A percentile compares a stretch with the other conserved stretches of the same genome.
Conservation (phyloP, 352 stramenopile genomes). For the Halophytophthora batemanensis region DNA sequence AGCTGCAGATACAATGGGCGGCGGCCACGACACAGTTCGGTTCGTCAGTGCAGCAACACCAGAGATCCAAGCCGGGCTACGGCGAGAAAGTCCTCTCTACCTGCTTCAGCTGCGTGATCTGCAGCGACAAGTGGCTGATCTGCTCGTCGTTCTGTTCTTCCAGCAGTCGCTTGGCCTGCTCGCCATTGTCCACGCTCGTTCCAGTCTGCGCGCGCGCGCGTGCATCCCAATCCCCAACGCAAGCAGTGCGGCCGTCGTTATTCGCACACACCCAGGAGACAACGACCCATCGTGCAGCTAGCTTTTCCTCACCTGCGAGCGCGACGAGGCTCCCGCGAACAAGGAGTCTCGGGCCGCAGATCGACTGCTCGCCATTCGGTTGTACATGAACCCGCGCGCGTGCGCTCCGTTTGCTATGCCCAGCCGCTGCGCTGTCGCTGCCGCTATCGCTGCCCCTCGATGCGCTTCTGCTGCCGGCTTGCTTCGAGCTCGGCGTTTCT, state of each 20-base stretch:
- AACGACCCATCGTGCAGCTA: background rate
- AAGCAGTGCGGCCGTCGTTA: too few relatives aligned
- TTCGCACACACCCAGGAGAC: slow-evolving; percentile 1
- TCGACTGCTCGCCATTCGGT: slow-evolving; percentile 65
- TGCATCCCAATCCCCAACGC: too few relatives aligned
- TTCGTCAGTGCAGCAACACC: too few relatives aligned
- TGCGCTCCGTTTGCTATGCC: too few relatives aligned
- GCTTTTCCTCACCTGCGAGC: slow-evolving; percentile 31
- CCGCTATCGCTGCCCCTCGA: too few relatives aligned
- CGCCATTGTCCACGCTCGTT: slow-evolving; percentile 47
- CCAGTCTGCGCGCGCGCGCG: too few relatives aligned
- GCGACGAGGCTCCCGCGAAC: slow-evolving; percentile 56
- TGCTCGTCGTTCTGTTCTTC: slow-evolving; percentile 89
- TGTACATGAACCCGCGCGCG: slow-evolving; percentile 61
- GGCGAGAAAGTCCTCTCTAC: slow-evolving; percentile 21
- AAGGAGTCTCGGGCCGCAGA: slow-evolving; percentile 54
- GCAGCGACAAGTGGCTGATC: slow-evolving; percentile 84
- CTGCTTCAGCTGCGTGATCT: slow-evolving; percentile 86
- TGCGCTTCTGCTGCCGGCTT: too few relatives aligned
- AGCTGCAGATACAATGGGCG: slow-evolving; percentile 37
- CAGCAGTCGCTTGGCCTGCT: slow-evolving; percentile 74
- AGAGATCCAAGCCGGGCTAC: background rate
- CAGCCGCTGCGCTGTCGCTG: too few relatives aligned
- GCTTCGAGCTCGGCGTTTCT: too few relatives aligned
- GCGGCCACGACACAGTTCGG: too few relatives aligned